Evolutionary conservation across 352 stramenopile genomes (phyloP), one percentile per base, ranked within the genome.

Genomic region (Phytopythium delawarense): DNA sequence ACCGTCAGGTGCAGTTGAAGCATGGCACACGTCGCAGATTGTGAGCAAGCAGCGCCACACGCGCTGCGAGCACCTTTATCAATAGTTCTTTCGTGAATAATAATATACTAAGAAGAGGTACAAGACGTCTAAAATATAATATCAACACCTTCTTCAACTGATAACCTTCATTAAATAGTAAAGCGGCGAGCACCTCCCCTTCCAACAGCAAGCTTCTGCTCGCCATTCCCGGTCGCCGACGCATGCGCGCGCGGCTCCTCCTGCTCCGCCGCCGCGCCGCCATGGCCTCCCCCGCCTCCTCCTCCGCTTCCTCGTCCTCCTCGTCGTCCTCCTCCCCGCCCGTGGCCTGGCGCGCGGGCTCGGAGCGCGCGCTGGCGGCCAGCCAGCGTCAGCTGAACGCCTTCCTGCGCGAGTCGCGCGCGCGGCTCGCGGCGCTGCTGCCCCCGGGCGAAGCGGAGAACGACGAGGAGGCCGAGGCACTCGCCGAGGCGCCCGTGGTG

Each of bases 401-500:
- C 20, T 77, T 71, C 49, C 64, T 77, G 52, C 61, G 57, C 16
- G 49, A 72, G 30, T 51, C 64, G 16, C 57, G 59, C 23, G 53
- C 30, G 9, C 55, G 51, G 11, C 48, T 76, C 7, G 20, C 50
- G 18, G 50, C 61, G 3, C 12, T 54, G 11, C 18, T 73, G 4
- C 23, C 45, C 0, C 11, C 25, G 18, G 49, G 23, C 56, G 16
- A 39, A 8, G 34, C 34, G 7, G 11, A 39, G 7, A 39, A 8
- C 7, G 34, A 8, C 34, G 34, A 39, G 34, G 34, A 8, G 25
- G 25, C 25, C 25, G 25, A 30, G 25, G 25, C 25, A 30, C 1
- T 3, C 25, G 25, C 25, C 4, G 16, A 23, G 15, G 15, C 30
- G 30, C 30, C 56, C 16, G 63, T 52, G 8, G 63, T 94, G 37